Evolutionary conservation across 2,329 filamentous ascomycete genomes (phyloP), one percentile per base, ranked within the genome.

Genomic region (Trichoderma polysporum): DNA sequence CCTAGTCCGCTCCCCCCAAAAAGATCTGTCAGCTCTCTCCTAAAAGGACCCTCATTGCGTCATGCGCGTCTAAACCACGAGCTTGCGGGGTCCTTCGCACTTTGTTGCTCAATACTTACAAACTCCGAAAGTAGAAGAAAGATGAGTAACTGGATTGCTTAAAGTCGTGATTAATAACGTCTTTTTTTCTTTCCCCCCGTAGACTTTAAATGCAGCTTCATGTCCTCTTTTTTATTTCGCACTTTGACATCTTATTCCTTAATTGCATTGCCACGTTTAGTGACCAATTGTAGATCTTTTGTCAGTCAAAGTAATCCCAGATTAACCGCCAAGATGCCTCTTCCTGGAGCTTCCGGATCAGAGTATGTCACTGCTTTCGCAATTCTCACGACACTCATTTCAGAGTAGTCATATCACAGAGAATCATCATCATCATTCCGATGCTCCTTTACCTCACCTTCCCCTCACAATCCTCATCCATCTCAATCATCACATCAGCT

Each of bases 31-130:
- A 58, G 17, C 37, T 39, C 25, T 4, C 54, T 41, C 8, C n/a
- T 45, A n/a, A n/a, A n/a, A n/a, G n/a, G n/a, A n/a, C n/a, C n/a
- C 41, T 15, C 50, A 64, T 64, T 53, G 60, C 60, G 60, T 64
- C 60, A 64, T 64, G 49, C 49, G 37, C 50, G 49, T 64, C 60
- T 13, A 15, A 41, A 19, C 53, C 35, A 52, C 45, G 60, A 63
- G 49, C 60, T 63, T 63, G 60, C 60, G 60, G 60, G 60, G 49
- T 45, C 37, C 27, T 17, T 29, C 31, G 22, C 60, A 41, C 37
- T n/a, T 64, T 54, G 35, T 47, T 53, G 60, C 60, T 56, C 19
- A 33, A 31, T 3, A 22, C 37, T 45, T 7, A 63, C 49, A 63
- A 56, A 64, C 25, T n/a, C 31, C 41, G 35, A 25, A 61, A 50